Conservation (phyloP, 345 rosid genomes). For the Populus alba region DNA sequence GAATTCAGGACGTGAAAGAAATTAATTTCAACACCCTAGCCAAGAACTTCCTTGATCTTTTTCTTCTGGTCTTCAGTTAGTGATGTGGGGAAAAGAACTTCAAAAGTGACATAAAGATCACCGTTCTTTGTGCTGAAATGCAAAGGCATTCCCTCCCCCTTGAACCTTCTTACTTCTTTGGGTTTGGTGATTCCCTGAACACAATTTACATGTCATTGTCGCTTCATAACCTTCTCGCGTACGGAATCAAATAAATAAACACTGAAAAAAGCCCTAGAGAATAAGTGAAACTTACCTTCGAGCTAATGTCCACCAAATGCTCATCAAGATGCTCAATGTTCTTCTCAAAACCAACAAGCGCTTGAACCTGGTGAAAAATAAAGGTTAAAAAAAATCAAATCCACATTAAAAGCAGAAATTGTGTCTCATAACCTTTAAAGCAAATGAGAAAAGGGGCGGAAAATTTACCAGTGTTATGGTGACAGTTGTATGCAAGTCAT, state of each 20-base stretch:
- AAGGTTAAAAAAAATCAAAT: background rate
- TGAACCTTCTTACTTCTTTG: conserved; percentile 80
- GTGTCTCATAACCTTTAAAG: background rate
- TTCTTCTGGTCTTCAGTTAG: conserved; percentile 80
- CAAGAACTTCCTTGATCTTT: conserved; percentile 69
- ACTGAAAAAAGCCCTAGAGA: background rate
- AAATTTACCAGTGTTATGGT: conserved; percentile 77
- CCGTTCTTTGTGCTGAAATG: conserved; percentile 86
- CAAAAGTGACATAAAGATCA: conserved; percentile 76
- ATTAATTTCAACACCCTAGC: conserved; percentile 33
- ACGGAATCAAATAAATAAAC: background rate
- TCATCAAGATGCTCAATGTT: conserved; percentile 89
- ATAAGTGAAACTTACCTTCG: conserved; percentile 52
- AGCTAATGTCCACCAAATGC: conserved; percentile 77
- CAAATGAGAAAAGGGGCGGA: background rate
- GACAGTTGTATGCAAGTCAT: conserved; percentile 80
- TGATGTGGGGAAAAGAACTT: conserved; percentile 82
- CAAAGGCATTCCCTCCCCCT: conserved; percentile 98
- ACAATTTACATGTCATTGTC: conserved; percentile 5
- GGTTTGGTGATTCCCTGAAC: conserved; percentile 89
- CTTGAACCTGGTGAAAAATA: conserved; percentile 61
- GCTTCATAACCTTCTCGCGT: background rate
- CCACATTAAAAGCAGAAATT: background rate
- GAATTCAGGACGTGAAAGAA: background rate
- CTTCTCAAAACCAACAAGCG: conserved; percentile 97